Base-by-base conservation (phyloP, 257 asterid species). In the Nicotiana benthamiana region DNA sequence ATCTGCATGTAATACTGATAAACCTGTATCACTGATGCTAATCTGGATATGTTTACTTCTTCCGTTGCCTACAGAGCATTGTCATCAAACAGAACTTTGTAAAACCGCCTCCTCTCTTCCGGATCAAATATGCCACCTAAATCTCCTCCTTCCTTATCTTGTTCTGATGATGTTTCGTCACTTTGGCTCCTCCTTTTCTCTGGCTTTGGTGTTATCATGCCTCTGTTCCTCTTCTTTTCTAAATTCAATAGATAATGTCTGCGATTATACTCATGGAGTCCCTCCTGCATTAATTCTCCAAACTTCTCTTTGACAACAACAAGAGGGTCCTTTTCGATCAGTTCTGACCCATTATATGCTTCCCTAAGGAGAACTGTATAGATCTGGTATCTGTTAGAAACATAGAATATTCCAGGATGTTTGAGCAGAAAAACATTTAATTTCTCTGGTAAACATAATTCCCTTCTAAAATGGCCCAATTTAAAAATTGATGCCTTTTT, bases 231-330 rank as follows among this genome's bases (percentile, higher is more conserved):
- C 84, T 87, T 89, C 93, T 90, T 95, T 74, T 95, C 98, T 43
- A 92, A 78, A 84, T 95, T 95, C 86, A 91, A 82, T 17, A 90
- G 66, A 61, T 86, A 85, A 80, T 91, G 95, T 88, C 97, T 87
- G 64, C 85, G 86, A 64, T 93, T 95, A 80, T 92, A 93, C 68
- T 92, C 98, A 27, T 93, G 95, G 81, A 92, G 92, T 61, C 98
- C 99, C 80, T 88, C 95, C 87, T 92, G 97, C 97, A 95, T 95
- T 83, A 95, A 36, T 51, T 90, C 97, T 80, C 99, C 98, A 79
- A 89, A 95, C 77, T 91, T 93, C 68, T 95, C 97, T 93, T 95
- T 93, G 86, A 93, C 90, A 57, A 86, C 84, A n/a, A 95, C 90
- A 18, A 91, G 90, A 4, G 96, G 98, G 68, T 95, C 99, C 88